phyloP scores from a whole-genome alignment of 1,139 yeast species.

The Blastobotrys petasosporus region DNA sequence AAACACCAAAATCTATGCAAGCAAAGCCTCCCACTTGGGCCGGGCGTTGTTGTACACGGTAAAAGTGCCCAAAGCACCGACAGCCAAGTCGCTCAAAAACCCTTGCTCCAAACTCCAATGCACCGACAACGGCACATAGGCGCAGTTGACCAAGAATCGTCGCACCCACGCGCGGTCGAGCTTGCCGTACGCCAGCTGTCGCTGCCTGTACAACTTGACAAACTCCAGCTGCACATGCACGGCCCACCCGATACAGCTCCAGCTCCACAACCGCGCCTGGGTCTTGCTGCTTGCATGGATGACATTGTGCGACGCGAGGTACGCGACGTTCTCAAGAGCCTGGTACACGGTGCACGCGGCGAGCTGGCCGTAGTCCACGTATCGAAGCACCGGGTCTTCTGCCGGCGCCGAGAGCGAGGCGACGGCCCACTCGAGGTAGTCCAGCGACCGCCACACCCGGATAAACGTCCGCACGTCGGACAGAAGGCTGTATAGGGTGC shows the following conservation, averaged over 20 bases:
- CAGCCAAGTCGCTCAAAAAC: slow-evolving; percentile 29
- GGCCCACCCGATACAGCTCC: slow-evolving; percentile 39
- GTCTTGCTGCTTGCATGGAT: slow-evolving; percentile 25
- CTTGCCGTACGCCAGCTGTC: slow-evolving; percentile 8
- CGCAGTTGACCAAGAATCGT: slow-evolving; percentile 33
- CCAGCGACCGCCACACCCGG: slow-evolving; percentile 36
- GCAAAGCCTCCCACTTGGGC: slow-evolving; percentile 22
- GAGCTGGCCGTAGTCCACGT: slow-evolving; percentile 31
- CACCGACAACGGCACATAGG: slow-evolving; percentile 39
- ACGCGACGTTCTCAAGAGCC: slow-evolving; percentile 39
- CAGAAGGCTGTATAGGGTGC: slow-evolving; percentile 29
- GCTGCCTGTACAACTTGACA: slow-evolving; percentile 17
- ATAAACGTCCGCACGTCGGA: slow-evolving; percentile 37
- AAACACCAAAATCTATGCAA: background rate
- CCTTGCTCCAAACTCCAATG: slow-evolving; percentile 42
- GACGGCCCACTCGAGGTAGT: slow-evolving; percentile 35
- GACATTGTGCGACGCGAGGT: slow-evolving; percentile 36
- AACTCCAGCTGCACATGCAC: slow-evolving; percentile 37
- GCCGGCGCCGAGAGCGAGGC: slow-evolving; percentile 22
- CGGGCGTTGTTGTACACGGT: slow-evolving; percentile 29
- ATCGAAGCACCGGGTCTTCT: slow-evolving; percentile 17
- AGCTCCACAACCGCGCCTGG: slow-evolving; percentile 35
- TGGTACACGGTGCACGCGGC: slow-evolving; percentile 36
- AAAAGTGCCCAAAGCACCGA: slow-evolving; percentile 37
- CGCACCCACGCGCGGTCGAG: slow-evolving; percentile 23